Conservation (phyloP, 2,329 filamentous ascomycete species). For the Simplicillium sp. region DNA sequence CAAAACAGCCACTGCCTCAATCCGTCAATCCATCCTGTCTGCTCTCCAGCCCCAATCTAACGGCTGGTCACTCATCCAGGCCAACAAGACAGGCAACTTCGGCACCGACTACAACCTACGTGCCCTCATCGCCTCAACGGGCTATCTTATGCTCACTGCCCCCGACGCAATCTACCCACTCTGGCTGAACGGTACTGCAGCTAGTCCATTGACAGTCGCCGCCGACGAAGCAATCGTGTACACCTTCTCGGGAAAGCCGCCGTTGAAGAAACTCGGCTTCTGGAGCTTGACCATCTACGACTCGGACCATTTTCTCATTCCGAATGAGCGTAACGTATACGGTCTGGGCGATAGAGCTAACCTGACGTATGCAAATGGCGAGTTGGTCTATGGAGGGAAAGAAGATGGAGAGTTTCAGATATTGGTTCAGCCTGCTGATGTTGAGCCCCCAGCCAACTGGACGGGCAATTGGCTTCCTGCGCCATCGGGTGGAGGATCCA, state of each 20-base stretch:
- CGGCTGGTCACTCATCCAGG: constrained; percentile 5
- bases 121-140: constrained; percentile 1
- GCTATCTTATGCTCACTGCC: constrained; percentile 7
- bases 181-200: constrained; percentile 1
- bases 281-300: constrained; percentile 18
- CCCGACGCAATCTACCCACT: constrained; percentile 7
- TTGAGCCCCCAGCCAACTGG: constrained; percentile 16
- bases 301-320: constrained; percentile 12
- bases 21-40: constrained; percentile 3
- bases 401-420: constrained; percentile 12
- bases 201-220: not conserved
- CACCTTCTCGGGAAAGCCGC: constrained; percentile 7
- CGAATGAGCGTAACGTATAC: constrained; percentile 14
- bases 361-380: constrained; percentile 15
- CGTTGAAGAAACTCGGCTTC: constrained; percentile 9
- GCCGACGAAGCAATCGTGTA: constrained; percentile 5
- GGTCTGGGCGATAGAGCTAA: constrained; percentile 14
- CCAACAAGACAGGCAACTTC: constrained; percentile 1
- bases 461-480: constrained; percentile 9
- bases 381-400: constrained; percentile 2
- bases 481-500: not conserved
- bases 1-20: constrained; percentile 4
- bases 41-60: constrained; percentile 1
- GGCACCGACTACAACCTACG: constrained; percentile 3
- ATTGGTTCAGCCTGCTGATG: constrained; percentile 15